These are phyloP conservation scores for Epipyxis sp. DNA, from an alignment of 108 stramenopile species.

Conservation along the genomic window DNA sequence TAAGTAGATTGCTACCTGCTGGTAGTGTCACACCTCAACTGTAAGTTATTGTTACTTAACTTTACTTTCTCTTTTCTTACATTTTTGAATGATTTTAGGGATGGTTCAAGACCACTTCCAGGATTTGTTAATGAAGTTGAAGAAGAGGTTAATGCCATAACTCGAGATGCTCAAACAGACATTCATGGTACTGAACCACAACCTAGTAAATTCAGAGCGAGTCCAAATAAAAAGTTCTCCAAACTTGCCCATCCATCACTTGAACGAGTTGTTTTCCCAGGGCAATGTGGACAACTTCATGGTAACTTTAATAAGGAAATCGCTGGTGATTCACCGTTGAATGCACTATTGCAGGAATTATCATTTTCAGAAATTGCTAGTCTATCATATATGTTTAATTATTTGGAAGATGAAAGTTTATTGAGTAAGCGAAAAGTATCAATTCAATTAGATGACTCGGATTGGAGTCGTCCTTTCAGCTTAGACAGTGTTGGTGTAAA, in stretches of 20 bases:
- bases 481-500: slow-evolving; percentile 92
- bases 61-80: no score
- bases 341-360: slow-evolving; percentile 47
- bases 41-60: not conserved
- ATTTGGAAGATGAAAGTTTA: slow-evolving; percentile 62
- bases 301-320: not conserved
- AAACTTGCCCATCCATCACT: no score
- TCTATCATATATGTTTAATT: slow-evolving; percentile 92
- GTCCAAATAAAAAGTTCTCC: no score
- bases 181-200: no score
- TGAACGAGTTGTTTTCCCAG: not conserved
- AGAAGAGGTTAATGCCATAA: no score
- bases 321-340: not conserved
- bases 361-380: slow-evolving; percentile 63
- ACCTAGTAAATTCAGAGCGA: no score
- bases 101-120: no score
- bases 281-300: not conserved
- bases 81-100: no score
- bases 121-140: no score
- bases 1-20: slow-evolving; percentile 38
- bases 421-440: slow-evolving; percentile 66
- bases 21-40: slow-evolving; percentile 33
- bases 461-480: slow-evolving; percentile 66
- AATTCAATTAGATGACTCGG: slow-evolving; percentile 64
- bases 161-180: no score